These are phyloP conservation scores for Gaeumannomyces tritici DNA, from an alignment of 2,329 filamentous ascomycete species.

Conservation along the genomic window DNA sequence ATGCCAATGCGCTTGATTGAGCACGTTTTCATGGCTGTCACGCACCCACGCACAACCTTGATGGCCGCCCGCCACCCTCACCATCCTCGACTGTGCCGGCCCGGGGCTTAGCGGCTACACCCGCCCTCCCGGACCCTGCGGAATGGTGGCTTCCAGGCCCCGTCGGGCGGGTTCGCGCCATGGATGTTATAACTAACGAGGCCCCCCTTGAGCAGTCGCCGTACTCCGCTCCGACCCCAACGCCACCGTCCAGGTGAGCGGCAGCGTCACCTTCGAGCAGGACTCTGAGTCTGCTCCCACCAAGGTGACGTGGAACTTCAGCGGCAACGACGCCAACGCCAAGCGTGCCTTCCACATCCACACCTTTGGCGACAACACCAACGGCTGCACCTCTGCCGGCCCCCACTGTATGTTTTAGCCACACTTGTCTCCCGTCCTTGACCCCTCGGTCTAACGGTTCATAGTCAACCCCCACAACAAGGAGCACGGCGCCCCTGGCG, in stretches of 20 bases:
- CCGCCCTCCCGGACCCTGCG: too few species aligned
- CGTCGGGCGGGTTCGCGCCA: neutral
- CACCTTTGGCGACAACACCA: constrained; percentile 99
- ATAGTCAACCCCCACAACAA: constrained; percentile 92
- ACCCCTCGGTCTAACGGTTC: neutral
- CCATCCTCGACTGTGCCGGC: neutral
- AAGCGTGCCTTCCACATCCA: constrained; percentile 98
- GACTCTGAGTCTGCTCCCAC: constrained; percentile 71
- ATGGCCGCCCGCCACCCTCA: neutral
- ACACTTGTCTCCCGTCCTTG: neutral
- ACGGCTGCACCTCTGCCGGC: constrained; percentile 96
- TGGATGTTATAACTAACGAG: neutral
- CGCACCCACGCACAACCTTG: constrained; percentile 6
- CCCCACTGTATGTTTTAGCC: constrained; percentile 71
- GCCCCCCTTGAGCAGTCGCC: constrained; percentile 53
- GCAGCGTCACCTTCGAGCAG: constrained; percentile 94
- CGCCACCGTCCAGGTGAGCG: constrained; percentile 56
- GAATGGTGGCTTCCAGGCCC: neutral
- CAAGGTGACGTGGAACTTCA: constrained; percentile 85
- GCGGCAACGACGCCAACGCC: constrained; percentile 86
- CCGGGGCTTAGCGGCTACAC: neutral
- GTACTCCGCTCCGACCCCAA: constrained; percentile 97
- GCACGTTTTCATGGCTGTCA: constrained; percentile 36
- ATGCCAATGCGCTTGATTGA: constrained; percentile 44
- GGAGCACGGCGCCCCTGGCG: constrained; percentile 78